Conservation (phyloP, 148 eudicot species). For the Polygonum maritimum region DNA sequence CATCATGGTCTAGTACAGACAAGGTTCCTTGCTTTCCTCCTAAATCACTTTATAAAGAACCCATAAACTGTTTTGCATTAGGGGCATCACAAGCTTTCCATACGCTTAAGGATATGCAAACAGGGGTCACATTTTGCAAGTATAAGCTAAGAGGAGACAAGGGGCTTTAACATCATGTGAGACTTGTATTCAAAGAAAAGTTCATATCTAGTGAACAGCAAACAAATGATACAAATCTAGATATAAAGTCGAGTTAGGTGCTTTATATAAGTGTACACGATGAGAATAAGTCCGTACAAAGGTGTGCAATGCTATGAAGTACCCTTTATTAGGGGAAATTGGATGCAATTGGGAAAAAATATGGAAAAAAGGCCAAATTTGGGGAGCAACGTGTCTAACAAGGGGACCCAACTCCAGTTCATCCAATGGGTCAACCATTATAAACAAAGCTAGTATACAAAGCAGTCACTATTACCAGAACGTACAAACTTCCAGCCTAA, state of each 20-base stretch:
- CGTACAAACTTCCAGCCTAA: not conserved
- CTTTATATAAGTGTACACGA: not conserved
- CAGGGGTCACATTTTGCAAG: not conserved
- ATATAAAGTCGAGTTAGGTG: not conserved
- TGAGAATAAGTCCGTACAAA: not conserved
- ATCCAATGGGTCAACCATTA: not conserved
- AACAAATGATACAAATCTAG: not conserved
- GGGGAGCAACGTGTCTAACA: not conserved
- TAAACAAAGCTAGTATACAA: not conserved
- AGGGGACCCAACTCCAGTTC: slow-evolving; percentile 1
- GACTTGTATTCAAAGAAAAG: not conserved
- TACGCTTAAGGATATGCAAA: not conserved
- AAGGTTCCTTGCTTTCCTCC: not conserved
- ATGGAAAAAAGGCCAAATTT: too few species aligned
- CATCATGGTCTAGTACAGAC: not conserved
- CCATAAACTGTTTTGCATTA: not conserved
- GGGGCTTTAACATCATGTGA: not conserved
- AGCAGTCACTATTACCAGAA: slow-evolving; percentile 1
- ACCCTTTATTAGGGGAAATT: not conserved
- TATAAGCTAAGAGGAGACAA: not conserved
- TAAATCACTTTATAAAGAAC: not conserved
- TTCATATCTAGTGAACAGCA: not conserved
- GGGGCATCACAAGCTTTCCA: not conserved
- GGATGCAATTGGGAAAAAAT: not conserved
- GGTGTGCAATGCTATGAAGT: not conserved